Conservation (phyloP, 176 grass and related monocot species). For the Thinopyrum elongatum region DNA sequence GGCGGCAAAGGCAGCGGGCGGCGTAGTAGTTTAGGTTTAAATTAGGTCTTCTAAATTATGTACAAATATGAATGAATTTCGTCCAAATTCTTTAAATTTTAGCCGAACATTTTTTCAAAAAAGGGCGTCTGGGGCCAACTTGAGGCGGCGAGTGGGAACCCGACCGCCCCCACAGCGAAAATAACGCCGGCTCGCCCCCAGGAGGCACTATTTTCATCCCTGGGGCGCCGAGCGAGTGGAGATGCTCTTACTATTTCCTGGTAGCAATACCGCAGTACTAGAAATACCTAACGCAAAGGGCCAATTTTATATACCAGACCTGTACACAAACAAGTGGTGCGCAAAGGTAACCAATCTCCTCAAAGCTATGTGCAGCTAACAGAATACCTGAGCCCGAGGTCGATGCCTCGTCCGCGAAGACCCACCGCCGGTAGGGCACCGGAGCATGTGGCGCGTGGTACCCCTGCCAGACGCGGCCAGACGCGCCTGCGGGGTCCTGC, state of each 20-base stretch:
- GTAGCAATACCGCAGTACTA: neutral
- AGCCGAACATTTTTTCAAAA: too few species aligned
- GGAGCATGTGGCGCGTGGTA: neutral
- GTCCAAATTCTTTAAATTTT: too few species aligned
- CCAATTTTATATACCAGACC: neutral
- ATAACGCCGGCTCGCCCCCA: too few species aligned
- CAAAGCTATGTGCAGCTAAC: neutral
- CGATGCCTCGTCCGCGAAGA: conserved; percentile 39
- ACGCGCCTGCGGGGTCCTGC: conserved; percentile 25
- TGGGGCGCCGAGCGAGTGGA: too few species aligned
- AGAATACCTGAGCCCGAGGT: conserved; percentile 46
- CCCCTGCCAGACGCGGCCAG: conserved; percentile 4
- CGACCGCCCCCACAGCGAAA: too few species aligned
- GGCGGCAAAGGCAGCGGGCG: too few species aligned
- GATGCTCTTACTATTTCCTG: neutral
- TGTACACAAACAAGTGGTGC: conserved; percentile 25
- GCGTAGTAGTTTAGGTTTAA: too few species aligned
- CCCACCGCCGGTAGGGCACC: conserved; percentile 35
- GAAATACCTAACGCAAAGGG: neutral
- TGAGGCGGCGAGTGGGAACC: too few species aligned
- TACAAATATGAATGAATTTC: too few species aligned
- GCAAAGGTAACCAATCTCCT: neutral
- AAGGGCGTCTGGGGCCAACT: too few species aligned
- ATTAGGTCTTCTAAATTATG: too few species aligned
- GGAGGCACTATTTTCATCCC: too few species aligned